A percentile compares a stretch with the other conserved stretches of the same genome.
phyloP scores from a whole-genome alignment of 2,329 filamentous ascomycete species.

The Cordyceps cateniannulata region DNA sequence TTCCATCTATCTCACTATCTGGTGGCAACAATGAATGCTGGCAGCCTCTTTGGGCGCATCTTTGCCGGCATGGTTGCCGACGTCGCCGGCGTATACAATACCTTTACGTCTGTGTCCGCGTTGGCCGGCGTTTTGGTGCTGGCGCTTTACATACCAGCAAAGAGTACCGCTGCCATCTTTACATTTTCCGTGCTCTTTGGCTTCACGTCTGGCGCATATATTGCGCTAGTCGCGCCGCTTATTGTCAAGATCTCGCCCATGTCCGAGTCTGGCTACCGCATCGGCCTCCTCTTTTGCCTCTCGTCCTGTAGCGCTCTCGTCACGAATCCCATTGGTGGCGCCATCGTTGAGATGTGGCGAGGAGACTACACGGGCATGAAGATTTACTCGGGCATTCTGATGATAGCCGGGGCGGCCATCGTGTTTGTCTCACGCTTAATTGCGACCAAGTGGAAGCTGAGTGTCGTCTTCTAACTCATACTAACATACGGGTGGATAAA shows the following conservation, averaged over 20 bases:
- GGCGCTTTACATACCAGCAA: constrained; percentile 37
- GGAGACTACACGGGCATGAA: constrained; percentile 22
- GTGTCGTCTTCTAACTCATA: neutral
- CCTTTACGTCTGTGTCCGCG: constrained; percentile 39
- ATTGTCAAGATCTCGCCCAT: constrained; percentile 48
- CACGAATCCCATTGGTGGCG: constrained; percentile 46
- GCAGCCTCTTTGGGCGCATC: constrained; percentile 31
- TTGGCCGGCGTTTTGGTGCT: constrained; percentile 32
- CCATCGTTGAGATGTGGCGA: constrained; percentile 19
- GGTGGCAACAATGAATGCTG: constrained; percentile 33
- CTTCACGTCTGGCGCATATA: constrained; percentile 35
- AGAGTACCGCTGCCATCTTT: constrained; percentile 24
- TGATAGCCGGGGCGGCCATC: constrained; percentile 19
- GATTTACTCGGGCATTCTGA: constrained; percentile 22
- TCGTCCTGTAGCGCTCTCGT: constrained; percentile 46
- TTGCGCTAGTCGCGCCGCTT: constrained; percentile 32
- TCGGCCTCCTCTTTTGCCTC: constrained; percentile 36
- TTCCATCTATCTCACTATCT: constrained; percentile 27
- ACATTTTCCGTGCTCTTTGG: constrained; percentile 36
- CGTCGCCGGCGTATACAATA: constrained; percentile 32
- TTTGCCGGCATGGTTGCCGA: constrained; percentile 29
- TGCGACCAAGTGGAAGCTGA: constrained; percentile 15
- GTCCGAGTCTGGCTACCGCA: constrained; percentile 43
- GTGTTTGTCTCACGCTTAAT: constrained; percentile 17
- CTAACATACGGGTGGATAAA: too few relatives aligned